Evolutionary conservation across 164 flowering plant genomes (phyloP).

Genomic region (Warburgia ugandensis): DNA sequence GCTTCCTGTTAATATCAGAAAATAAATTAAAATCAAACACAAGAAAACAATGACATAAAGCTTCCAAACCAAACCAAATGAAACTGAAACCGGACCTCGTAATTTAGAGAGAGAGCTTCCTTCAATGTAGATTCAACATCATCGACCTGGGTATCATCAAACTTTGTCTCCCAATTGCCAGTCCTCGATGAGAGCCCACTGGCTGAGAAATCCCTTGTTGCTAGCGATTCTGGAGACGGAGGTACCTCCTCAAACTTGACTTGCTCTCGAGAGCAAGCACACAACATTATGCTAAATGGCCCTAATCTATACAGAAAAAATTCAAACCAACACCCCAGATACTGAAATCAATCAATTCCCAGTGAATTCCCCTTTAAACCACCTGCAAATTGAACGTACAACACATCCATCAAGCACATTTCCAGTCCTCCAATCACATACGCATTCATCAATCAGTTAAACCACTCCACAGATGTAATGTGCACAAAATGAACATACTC

Average conservation of each 20-base stretch:
- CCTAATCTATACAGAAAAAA: no score
- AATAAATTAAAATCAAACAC: background rate
- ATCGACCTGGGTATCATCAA: slow-evolving; percentile 86
- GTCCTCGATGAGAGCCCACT: slow-evolving; percentile 77
- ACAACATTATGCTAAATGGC: no score
- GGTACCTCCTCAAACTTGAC: slow-evolving; percentile 88
- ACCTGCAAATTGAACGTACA: no score
- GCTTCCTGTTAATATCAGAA: slow-evolving; percentile 75
- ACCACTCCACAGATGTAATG: no score
- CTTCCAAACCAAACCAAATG: background rate
- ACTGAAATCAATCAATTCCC: no score
- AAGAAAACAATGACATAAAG: background rate
- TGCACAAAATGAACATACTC: no score
- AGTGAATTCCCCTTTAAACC: no score
- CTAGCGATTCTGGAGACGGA: slow-evolving; percentile 83
- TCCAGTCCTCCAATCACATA: no score
- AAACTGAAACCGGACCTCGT: slow-evolving; percentile 52
- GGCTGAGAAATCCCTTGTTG: slow-evolving; percentile 89
- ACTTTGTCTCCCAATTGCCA: slow-evolving; percentile 75
- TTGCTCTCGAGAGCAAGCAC: slow-evolving; percentile 98
- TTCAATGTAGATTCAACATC: slow-evolving; percentile 93
- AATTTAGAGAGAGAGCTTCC: slow-evolving; percentile 89
- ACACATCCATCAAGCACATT: no score
- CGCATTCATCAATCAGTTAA: no score
- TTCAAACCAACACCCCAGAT: no score